phyloP scores from a whole-genome alignment of 192 early-diverging fungal species.

The Entomortierella chlamydospora region DNA sequence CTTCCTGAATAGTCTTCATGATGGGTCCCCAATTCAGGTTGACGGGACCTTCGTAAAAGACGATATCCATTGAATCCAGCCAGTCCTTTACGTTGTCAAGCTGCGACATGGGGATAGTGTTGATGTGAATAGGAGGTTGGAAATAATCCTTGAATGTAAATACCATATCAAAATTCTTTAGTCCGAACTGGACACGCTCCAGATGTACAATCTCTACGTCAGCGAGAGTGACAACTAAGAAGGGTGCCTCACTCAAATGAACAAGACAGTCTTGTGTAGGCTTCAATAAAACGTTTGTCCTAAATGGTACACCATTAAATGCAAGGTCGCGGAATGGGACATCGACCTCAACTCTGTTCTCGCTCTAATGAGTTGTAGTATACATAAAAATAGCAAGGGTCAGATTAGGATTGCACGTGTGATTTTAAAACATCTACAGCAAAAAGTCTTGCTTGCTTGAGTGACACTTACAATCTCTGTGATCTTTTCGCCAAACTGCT shows the following conservation, averaged over 20 bases:
- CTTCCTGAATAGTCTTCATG: constrained; percentile 97
- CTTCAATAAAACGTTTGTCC: constrained; percentile 92
- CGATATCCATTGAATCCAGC: constrained; percentile 93
- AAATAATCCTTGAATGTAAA: constrained; percentile 96
- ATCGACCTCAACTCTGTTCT: constrained; percentile 88
- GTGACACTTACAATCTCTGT: constrained; percentile 79
- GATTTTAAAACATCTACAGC: too few species aligned
- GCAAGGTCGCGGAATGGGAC: constrained; percentile 93
- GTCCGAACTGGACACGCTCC: constrained; percentile 95
- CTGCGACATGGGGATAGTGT: constrained; percentile 91
- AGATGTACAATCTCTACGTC: constrained; percentile 97
- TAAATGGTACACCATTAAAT: constrained; percentile 93
- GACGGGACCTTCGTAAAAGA: constrained; percentile 92
- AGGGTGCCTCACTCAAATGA: constrained; percentile 94
- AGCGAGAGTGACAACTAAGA: constrained; percentile 87
- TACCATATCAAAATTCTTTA: constrained; percentile 99
- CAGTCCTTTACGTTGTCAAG: constrained; percentile 96
- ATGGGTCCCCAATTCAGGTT: constrained; percentile 96
- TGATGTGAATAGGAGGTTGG: constrained; percentile 92
- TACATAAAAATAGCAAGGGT: not conserved
- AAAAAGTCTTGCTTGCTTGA: too few species aligned
- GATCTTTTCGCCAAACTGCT: constrained; percentile 92
- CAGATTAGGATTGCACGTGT: too few species aligned
- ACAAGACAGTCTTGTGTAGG: constrained; percentile 97
- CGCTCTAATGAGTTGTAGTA: constrained; percentile 65